Percentiles rank a stretch among this genome's conserved stretches.
phyloP scores from a whole-genome alignment of 768 basidiomycete genomes.

The Pleurotus salmoneostramineus region DNA sequence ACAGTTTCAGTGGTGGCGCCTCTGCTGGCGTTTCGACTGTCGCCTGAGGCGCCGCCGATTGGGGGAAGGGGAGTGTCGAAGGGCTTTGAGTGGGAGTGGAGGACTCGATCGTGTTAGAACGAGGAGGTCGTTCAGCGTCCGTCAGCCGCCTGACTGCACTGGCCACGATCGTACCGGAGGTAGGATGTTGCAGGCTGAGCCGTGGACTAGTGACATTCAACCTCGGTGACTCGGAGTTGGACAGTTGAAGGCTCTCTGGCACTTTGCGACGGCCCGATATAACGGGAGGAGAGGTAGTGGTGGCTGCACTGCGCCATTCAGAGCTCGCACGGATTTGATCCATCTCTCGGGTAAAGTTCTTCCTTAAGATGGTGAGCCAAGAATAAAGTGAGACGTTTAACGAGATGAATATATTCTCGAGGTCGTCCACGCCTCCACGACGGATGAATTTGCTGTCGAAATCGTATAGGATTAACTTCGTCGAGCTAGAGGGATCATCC shows the following conservation, averaged over 20 bases:
- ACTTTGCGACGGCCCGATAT: constrained; percentile 31
- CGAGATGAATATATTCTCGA: constrained; percentile 81
- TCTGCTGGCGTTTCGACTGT: neutral
- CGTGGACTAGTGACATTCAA: constrained; percentile 20
- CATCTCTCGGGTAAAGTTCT: constrained; percentile 73
- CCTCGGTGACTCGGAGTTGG: constrained; percentile 18
- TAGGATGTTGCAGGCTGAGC: neutral
- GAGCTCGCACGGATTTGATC: constrained; percentile 62
- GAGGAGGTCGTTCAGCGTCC: neutral
- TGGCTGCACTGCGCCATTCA: constrained; percentile 44
- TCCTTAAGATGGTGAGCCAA: constrained; percentile 76
- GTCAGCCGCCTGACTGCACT: neutral
- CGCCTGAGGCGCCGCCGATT: neutral
- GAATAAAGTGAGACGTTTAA: constrained; percentile 80
- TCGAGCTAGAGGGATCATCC: constrained; percentile 23
- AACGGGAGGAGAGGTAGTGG: constrained; percentile 21
- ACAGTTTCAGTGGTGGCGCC: constrained; percentile 13
- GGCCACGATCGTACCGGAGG: neutral
- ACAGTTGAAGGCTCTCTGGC: constrained; percentile 29
- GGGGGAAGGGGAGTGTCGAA: neutral
- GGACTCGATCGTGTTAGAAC: neutral
- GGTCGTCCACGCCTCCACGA: constrained; percentile 44
- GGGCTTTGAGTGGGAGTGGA: neutral
- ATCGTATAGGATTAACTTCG: constrained; percentile 52
- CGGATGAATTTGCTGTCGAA: constrained; percentile 70